Evolutionary conservation across 306 rosid genomes (phyloP), one percentile per base, ranked within the genome.

Genomic region (Herpetospermum pedunculosum): DNA sequence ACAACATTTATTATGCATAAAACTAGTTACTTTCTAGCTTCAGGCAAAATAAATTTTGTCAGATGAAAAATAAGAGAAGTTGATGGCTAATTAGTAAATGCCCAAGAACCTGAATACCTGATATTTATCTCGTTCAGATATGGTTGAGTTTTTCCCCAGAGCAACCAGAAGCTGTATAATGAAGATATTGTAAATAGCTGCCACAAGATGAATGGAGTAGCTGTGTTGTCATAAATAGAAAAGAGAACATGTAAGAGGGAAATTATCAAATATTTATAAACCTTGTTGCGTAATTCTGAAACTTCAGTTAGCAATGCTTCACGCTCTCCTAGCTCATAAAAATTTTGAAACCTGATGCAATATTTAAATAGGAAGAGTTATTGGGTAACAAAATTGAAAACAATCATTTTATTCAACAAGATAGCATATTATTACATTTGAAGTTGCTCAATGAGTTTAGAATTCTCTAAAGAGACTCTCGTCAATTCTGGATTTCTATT

Each of bases 211-310:
- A 26, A 78, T 44, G 53, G 54, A 48, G 21, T 41, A 70, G 14
- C 35, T 65, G 44, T 12, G 48, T n/a, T 3, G 47, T 64, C 11
- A 15, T 16, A 70, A 44, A 26, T 13, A 68, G 76, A 81, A 43
- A 55, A 38, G 18, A 49, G 25, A 25, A 30, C 75, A 23, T 41
- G 47, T 68, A 47, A 41, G 52, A 43, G 69, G 21, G 77, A 48
- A 67, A 37, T 59, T 19, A 38, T 52, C 29, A 13, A 63, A 72
- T 63, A 49, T 75, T 70, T 47, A 57, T 30, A 69, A 75, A 93
- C 98, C 94, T 87, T 91, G 70, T 91, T 88, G 23, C 89, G 92
- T 72, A 94, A 78, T 77, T 91, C 90, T 79, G 94, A 79, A 78
- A 86, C 81, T 84, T 94, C 97, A 77, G 84, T 72, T 79, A 86